phyloP scores from a whole-genome alignment of 805 yeast genomes.

The Candida ovalis region DNA sequence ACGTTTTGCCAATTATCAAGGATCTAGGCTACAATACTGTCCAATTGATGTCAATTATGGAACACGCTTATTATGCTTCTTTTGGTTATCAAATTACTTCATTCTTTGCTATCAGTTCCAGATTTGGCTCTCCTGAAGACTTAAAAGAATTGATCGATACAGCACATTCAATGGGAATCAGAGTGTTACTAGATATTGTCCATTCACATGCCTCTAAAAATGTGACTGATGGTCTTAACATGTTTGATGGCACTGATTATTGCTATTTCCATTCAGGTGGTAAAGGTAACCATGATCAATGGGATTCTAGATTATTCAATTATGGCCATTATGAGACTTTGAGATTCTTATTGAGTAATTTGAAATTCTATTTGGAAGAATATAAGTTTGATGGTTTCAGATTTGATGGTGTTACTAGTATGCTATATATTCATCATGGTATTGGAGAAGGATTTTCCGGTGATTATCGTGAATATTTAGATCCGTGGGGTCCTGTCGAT shows the following conservation, averaged over 20 bases:
- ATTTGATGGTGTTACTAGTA: constrained; percentile 94
- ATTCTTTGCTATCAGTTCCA: constrained; percentile 84
- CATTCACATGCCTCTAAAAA: constrained; percentile 96
- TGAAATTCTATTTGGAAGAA: constrained; percentile 78
- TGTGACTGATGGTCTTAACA: constrained; percentile 88
- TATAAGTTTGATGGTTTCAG: constrained; percentile 92
- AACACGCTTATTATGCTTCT: constrained; percentile 96
- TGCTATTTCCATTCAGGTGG: constrained; percentile 89
- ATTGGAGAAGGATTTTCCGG: constrained; percentile 87
- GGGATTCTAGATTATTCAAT: constrained; percentile 96
- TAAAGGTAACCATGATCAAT: constrained; percentile 82
- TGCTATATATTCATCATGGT: constrained; percentile 92
- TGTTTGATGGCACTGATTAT: constrained; percentile 92
- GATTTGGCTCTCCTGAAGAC: constrained; percentile 95
- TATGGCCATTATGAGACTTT: constrained; percentile 90
- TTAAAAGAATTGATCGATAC: constrained; percentile 84
- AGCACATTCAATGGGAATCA: constrained; percentile 84
- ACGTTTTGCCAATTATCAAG: constrained; percentile 79
- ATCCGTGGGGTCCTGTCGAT: constrained; percentile 72
- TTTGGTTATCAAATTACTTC: constrained; percentile 97
- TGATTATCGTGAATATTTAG: constrained; percentile 86
- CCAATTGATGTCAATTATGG: constrained; percentile 98
- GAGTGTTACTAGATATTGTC: constrained; percentile 86
- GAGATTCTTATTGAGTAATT: constrained; percentile 77
- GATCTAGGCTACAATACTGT: constrained; percentile 88